Percentiles rank a stretch among this genome's conserved stretches.
Evolutionary conservation across 2,329 filamentous ascomycete species (phyloP).

Genomic region (Phaeophleospora eucalypticola): DNA sequence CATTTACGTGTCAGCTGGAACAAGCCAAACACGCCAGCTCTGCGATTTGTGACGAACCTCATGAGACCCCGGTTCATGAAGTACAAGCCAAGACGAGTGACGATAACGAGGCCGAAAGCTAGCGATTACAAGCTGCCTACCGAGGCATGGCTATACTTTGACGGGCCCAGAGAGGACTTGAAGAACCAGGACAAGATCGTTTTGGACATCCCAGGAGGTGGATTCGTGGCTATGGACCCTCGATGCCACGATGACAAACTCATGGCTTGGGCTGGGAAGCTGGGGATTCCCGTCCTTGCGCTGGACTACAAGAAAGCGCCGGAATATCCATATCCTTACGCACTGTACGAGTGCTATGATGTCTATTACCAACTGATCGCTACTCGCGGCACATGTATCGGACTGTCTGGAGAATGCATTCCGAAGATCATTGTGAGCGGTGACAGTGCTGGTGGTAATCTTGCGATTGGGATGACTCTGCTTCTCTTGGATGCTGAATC

Average conservation of each 20-base stretch:
- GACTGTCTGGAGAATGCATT: constrained; percentile 61
- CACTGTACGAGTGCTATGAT: constrained; percentile 82
- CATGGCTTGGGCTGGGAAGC: constrained; percentile 84
- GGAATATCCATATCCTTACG: constrained; percentile 79
- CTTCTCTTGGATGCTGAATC: constrained; percentile 73
- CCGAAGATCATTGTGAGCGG: constrained; percentile 71
- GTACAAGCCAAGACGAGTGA: constrained; percentile 75
- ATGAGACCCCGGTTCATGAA: constrained; percentile 74
- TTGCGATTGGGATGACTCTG: constrained; percentile 73
- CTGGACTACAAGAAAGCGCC: constrained; percentile 87
- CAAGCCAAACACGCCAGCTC: constrained; percentile 83
- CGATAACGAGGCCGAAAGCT: constrained; percentile 73
- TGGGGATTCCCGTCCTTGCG: constrained; percentile 82
- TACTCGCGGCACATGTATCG: constrained; percentile 70
- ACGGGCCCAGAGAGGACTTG: constrained; percentile 75
- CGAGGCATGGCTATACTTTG: constrained; percentile 87
- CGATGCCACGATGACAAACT: constrained; percentile 90
- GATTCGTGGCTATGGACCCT: constrained; percentile 97
- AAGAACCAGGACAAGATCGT: constrained; percentile 73
- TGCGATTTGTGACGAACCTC: constrained; percentile 67
- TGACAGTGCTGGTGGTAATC: constrained; percentile 78
- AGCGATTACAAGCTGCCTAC: constrained; percentile 83
- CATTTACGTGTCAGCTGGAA: constrained; percentile 94
- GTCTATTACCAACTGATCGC: constrained; percentile 72
- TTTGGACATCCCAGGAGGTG: constrained; percentile 86